These are phyloP conservation scores for Malus sylvestris DNA, from an alignment of 306 rosid species.

Conservation along the genomic window DNA sequence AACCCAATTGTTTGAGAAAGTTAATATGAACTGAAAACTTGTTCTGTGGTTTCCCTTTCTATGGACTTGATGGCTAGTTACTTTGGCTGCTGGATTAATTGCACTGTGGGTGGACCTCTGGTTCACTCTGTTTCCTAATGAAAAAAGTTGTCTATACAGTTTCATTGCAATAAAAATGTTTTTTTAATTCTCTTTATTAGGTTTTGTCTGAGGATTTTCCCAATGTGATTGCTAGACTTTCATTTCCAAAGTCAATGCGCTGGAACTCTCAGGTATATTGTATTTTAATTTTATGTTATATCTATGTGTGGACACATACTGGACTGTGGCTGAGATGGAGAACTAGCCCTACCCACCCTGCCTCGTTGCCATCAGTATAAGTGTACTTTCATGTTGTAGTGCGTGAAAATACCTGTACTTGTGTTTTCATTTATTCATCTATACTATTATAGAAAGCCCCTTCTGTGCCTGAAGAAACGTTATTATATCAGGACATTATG, in stretches of 20 bases:
- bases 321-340: background rate
- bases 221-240: conserved; percentile 55
- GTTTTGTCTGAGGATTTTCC: conserved; percentile 84
- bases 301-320: background rate
- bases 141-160: background rate
- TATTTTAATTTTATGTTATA: background rate
- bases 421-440: background rate
- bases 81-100: background rate
- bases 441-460: background rate
- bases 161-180: background rate
- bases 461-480: background rate
- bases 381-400: background rate
- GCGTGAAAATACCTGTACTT: background rate
- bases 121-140: background rate
- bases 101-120: background rate
- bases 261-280: conserved; percentile 83
- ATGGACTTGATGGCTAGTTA: background rate
- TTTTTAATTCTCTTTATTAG: conserved; percentile 22
- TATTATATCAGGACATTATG: background rate
- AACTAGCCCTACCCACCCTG: background rate
- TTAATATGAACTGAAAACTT: background rate
- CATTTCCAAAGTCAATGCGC: conserved; percentile 94
- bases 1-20: background rate
- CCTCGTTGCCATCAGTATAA: background rate
- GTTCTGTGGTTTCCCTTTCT: background rate